A percentile compares a stretch with the other conserved stretches of the same genome.
Conservation (phyloP, 2,329 filamentous ascomycete species). For the Akanthomyces lecanii region DNA sequence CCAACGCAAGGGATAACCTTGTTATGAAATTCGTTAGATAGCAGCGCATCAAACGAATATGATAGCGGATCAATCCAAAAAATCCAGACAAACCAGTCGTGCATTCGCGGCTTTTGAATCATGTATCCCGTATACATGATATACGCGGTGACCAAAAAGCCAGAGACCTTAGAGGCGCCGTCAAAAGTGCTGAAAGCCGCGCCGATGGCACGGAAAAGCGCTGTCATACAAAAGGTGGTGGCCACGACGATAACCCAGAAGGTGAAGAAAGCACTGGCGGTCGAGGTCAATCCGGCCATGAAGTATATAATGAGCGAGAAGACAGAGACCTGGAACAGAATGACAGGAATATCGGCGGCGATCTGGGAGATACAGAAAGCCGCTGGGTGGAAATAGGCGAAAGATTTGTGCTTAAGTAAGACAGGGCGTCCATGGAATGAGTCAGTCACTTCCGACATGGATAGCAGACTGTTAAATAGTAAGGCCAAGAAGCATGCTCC, state of each 20-base stretch:
- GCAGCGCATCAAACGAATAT: constrained; percentile 64
- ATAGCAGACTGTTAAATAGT: constrained; percentile 57
- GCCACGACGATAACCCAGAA: constrained; percentile 53
- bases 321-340: constrained; percentile 52
- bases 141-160: constrained; percentile 45
- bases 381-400: constrained; percentile 55
- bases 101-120: constrained; percentile 58
- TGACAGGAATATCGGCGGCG: constrained; percentile 50
- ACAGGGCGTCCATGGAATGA: constrained; percentile 59
- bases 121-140: constrained; percentile 63
- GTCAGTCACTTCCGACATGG: constrained; percentile 63
- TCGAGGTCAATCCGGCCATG: constrained; percentile 63
- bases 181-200: constrained; percentile 55
- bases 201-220: constrained; percentile 52
- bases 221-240: constrained; percentile 54
- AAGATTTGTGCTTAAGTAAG: constrained; percentile 54
- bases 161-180: constrained; percentile 54
- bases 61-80: constrained; percentile 64
- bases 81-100: constrained; percentile 59
- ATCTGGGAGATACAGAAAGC: constrained; percentile 56
- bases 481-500: constrained; percentile 63
- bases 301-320: constrained; percentile 61
- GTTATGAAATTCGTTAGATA: constrained; percentile 66
- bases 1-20: constrained; percentile 49
- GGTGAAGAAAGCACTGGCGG: constrained; percentile 68